Evolutionary conservation across 2,329 filamentous ascomycete genomes (phyloP), one percentile per base, ranked within the genome.

Genomic region (Fusarium pseudoanthophilum): DNA sequence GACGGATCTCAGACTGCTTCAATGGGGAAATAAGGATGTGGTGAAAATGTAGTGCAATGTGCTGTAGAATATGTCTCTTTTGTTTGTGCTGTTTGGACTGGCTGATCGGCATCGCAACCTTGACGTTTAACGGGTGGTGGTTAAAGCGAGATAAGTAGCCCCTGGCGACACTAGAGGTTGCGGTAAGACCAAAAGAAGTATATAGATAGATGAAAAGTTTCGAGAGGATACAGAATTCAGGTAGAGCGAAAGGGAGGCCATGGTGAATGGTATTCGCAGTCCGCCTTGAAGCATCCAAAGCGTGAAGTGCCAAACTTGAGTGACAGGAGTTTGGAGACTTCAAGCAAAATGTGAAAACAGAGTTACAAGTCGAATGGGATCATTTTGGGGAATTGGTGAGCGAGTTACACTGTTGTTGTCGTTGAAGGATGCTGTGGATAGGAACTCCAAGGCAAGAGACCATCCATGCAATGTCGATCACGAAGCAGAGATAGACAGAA

Each of bases 181-280:
- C 2, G 2, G 9, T 2, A 18, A 11, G 9, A n/a, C 11, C 7
- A 14, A 4, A n/a, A 7, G 3, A 0, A n/a, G 6, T 10, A 4
- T 11, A 18, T 0, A n/a, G 1, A 21, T 28, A 9, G 10, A 6
- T 7, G 1, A 28, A 1, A 13, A 39, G 2, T 11, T 2, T 9
- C 28, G 24, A n/a, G 6, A 5, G 16, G 1, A n/a, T 4, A 39
- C 34, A n/a, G 15, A 14, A 11, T 2, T 11, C 2, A 2, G 8
- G 15, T 39, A 30, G 36, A 55, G n/a, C 8, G 24, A 18, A n/a
- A 28, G 11, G 15, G 20, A 13, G 14, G 24, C 7, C 34, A 7
- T 40, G 7, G 7, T 40, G 15, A 18, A n/a, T 13, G 26, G 24
- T 14, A 14, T 9, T n/a, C 5, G 15, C 11, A 40, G 34, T 16